phyloP scores from a whole-genome alignment of 345 rosid genomes.

The Melaleuca alternifolia region DNA sequence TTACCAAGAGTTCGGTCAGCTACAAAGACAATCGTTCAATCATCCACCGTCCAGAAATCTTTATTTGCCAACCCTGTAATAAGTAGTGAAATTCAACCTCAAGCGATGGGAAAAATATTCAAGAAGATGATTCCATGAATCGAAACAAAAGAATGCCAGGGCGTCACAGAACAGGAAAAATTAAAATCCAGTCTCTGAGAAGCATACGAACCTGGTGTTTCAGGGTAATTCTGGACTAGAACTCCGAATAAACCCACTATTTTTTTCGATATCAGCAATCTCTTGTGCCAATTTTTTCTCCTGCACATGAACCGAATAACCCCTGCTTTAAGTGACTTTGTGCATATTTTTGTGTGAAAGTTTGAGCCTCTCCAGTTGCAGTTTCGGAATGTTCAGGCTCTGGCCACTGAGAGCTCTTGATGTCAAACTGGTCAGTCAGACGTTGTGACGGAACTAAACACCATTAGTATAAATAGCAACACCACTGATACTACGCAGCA shows the following conservation, averaged over 20 bases:
- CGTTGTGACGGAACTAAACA: neutral
- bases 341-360: no score
- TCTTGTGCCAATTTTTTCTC: constrained; percentile 66
- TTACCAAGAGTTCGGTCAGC: constrained; percentile 80
- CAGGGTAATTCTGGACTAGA: constrained; percentile 86
- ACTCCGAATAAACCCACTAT: constrained; percentile 80
- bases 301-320: no score
- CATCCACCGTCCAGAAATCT: constrained; percentile 87
- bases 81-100: no score
- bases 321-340: no score
- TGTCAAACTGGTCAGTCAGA: neutral
- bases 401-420: no score
- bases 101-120: no score
- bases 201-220: constrained; percentile 94
- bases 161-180: no score
- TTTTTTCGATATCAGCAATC: constrained; percentile 58
- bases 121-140: no score
- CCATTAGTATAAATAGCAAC: neutral
- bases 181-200: neutral
- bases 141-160: no score
- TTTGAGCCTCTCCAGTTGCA: no score
- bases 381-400: no score
- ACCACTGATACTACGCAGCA: neutral
- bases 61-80: constrained; percentile 65
- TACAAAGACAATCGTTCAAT: constrained; percentile 77